These are phyloP conservation scores for Hanseniaspora meyeri DNA, from an alignment of 805 yeast species.

Conservation along the genomic window DNA sequence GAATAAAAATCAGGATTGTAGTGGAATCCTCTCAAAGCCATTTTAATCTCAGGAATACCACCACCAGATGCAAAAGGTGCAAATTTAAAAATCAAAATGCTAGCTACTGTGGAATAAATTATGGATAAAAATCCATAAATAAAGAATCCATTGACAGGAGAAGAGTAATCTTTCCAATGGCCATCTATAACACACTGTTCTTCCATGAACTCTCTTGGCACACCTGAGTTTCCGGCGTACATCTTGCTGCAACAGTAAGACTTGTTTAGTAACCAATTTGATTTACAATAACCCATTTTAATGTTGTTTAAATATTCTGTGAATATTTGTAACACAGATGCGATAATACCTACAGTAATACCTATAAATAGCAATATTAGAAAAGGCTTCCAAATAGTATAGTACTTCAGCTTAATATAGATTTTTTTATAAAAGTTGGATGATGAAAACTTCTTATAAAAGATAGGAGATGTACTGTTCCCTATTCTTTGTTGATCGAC, in stretches of 20 bases:
- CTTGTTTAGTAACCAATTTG: constrained; percentile 56
- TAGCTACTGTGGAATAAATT: constrained; percentile 51
- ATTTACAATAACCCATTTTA: constrained; percentile 64
- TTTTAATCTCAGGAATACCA: constrained; percentile 93
- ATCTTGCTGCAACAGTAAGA: constrained; percentile 71
- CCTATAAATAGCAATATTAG: constrained; percentile 68
- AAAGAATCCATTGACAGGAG: constrained; percentile 36
- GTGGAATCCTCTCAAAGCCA: constrained; percentile 81
- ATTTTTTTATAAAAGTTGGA: constrained; percentile 18
- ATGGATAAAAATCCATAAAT: constrained; percentile 50
- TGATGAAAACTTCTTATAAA: constrained; percentile 11
- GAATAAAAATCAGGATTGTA: constrained; percentile 61
- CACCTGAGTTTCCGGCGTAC: constrained; percentile 19
- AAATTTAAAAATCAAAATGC: constrained; percentile 50
- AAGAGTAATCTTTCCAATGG: constrained; percentile 58
- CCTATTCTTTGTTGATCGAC: neutral
- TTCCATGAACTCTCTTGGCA: constrained; percentile 23
- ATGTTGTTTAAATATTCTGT: constrained; percentile 79
- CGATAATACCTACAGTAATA: constrained; percentile 62
- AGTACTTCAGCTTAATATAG: constrained; percentile 34
- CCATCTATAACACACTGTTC: constrained; percentile 37
- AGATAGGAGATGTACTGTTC: neutral
- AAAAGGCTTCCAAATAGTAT: constrained; percentile 36
- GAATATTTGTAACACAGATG: constrained; percentile 66
- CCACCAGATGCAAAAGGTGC: constrained; percentile 95